A percentile compares a stretch with the other conserved stretches of the same genome.
Evolutionary conservation across 208 protist genomes (phyloP).

Genomic region (Acanthamoeba divionensis): DNA sequence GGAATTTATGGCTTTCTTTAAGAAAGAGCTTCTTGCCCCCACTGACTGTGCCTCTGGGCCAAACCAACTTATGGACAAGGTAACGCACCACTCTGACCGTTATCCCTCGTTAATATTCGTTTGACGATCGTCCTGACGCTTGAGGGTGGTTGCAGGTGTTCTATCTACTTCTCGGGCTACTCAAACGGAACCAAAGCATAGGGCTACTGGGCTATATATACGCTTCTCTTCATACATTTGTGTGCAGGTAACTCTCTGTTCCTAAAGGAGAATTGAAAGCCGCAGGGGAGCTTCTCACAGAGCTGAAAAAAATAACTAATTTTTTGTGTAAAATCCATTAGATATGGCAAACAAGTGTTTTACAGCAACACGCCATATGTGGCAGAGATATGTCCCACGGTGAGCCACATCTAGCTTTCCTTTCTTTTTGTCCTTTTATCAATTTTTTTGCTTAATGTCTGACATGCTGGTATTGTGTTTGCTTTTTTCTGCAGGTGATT

Average conservation of each 20-base stretch:
- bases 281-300: no score
- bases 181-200: neutral
- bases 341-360: slow-evolving; percentile 3
- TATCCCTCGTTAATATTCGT: no score
- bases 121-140: no score
- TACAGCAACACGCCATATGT: slow-evolving; percentile 22
- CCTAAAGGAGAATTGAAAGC: neutral
- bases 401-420: no score
- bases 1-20: neutral
- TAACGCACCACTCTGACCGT: no score
- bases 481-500: neutral
- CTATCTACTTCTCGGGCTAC: neutral
- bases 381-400: slow-evolving; percentile 13
- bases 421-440: no score
- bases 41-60: neutral
- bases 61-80: no score
- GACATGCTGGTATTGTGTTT: no score
- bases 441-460: no score
- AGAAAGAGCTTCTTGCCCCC: neutral
- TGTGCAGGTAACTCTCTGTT: neutral
- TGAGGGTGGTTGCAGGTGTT: no score
- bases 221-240: neutral
- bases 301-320: no score
- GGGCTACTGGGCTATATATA: neutral
- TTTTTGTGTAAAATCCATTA: neutral